Evolutionary conservation across 2,329 filamentous ascomycete species (phyloP).

Genomic region (Rutstroemia sp.): DNA sequence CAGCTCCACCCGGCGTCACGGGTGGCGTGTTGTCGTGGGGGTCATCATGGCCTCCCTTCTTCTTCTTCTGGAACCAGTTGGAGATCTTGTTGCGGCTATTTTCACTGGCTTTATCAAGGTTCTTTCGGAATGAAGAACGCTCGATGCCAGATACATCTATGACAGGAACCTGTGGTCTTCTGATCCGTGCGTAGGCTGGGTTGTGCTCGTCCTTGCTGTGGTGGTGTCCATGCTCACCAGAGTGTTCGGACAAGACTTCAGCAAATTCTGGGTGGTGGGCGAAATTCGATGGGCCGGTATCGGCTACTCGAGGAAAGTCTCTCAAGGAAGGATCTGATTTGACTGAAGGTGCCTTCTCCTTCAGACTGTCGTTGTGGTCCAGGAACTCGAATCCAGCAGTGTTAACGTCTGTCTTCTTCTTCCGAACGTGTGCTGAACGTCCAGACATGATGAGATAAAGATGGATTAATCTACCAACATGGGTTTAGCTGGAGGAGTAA

Average conservation of each 20-base stretch:
- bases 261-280: background rate
- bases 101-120: constrained; percentile 6
- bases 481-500: background rate
- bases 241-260: background rate
- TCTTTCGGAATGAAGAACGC: constrained; percentile 2
- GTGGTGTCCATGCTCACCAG: background rate
- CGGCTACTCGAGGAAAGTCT: background rate
- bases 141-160: constrained; percentile 9
- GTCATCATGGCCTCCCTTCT: constrained; percentile 2
- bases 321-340: constrained; percentile 3
- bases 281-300: background rate
- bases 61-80: constrained; percentile 7
- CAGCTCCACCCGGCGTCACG: background rate
- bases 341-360: background rate
- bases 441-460: constrained; percentile 40
- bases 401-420: constrained; percentile 43
- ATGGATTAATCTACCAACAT: background rate
- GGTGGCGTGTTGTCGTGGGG: background rate
- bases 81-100: constrained; percentile 3
- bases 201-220: background rate
- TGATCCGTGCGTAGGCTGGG: constrained; percentile 5
- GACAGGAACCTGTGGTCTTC: constrained; percentile 3
- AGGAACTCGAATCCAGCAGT: constrained; percentile 4
- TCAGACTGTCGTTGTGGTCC: constrained; percentile 1
- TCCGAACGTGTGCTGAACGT: constrained; percentile 48